Conservation (phyloP, 495 filamentous ascomycete genomes). For the Jackrogersella multiformis region DNA sequence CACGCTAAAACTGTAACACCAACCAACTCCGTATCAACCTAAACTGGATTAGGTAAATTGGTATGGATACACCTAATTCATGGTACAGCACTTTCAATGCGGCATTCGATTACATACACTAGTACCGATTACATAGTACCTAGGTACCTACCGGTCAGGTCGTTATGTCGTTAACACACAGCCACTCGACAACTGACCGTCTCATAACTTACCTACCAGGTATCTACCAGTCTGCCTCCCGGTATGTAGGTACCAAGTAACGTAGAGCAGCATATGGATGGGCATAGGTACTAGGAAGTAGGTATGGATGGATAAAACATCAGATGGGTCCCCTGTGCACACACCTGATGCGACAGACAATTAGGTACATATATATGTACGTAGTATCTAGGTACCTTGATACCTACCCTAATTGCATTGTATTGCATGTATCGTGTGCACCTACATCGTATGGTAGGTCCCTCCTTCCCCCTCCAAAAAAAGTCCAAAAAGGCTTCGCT, state of each 20-base stretch:
- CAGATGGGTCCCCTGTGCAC: slow-evolving; percentile 13
- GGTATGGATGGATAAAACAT: no score
- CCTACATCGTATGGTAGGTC: neutral
- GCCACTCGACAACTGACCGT: slow-evolving; percentile 8
- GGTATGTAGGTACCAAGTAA: neutral
- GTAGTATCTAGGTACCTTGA: neutral
- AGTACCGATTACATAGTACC: neutral
- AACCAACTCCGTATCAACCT: neutral
- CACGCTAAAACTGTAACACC: neutral
- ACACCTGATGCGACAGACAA: slow-evolving; percentile 18
- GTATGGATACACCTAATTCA: no score
- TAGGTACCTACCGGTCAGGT: no score
- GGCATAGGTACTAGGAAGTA: no score
- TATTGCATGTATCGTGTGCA: neutral
- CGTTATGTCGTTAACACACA: slow-evolving; percentile 26
- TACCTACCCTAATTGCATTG: neutral
- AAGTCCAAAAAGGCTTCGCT: neutral
- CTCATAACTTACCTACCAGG: neutral
- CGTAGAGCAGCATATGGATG: slow-evolving; percentile 21
- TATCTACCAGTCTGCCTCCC: no score
- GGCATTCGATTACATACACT: neutral
- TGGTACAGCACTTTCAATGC: no score
- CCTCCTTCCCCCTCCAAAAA: no score
- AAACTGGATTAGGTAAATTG: neutral
- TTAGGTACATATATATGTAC: no score